Conservation (phyloP, 139 green algal species). For the Closterium sp. region DNA sequence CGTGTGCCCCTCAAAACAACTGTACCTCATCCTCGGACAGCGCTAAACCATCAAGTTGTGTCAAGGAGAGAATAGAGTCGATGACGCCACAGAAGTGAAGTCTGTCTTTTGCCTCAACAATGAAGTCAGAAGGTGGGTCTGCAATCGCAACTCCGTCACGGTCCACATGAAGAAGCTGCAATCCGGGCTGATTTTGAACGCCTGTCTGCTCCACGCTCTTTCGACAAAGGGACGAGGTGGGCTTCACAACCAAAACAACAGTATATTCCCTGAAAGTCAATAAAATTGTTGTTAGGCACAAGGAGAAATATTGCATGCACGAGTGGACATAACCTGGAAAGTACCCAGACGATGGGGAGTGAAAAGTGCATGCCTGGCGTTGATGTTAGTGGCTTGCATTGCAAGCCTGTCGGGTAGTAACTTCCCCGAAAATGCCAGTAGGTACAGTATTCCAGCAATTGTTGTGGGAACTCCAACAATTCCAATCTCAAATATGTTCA, state of each 20-base stretch:
- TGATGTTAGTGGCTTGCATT: conserved; percentile 38
- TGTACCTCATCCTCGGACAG: conserved; percentile 52
- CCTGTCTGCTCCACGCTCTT: conserved; percentile 53
- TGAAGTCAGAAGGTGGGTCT: conserved; percentile 50
- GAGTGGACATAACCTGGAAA: neutral
- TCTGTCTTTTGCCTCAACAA: conserved; percentile 61
- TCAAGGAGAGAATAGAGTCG: conserved; percentile 58
- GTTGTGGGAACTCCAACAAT: conserved; percentile 34
- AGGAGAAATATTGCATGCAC: neutral
- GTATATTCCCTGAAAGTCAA: conserved; percentile 51
- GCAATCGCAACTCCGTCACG: conserved; percentile 52
- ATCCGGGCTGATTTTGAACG: conserved; percentile 36
- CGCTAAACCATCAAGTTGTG: conserved; percentile 61
- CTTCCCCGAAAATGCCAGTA: conserved; percentile 16
- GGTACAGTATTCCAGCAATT: conserved; percentile 41
- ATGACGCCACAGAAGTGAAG: conserved; percentile 75
- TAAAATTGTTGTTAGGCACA: neutral
- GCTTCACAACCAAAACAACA: conserved; percentile 54
- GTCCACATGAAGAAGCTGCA: conserved; percentile 65
- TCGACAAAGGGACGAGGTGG: conserved; percentile 14
- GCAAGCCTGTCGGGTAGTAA: conserved; percentile 37
- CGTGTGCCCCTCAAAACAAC: neutral
- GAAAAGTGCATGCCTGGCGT: conserved; percentile 27
- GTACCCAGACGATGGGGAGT: neutral
- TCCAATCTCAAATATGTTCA: conserved; percentile 34